These are phyloP conservation scores for Fusarium sp. DNA, from an alignment of 2,329 filamentous ascomycete genomes.

Conservation along the genomic window DNA sequence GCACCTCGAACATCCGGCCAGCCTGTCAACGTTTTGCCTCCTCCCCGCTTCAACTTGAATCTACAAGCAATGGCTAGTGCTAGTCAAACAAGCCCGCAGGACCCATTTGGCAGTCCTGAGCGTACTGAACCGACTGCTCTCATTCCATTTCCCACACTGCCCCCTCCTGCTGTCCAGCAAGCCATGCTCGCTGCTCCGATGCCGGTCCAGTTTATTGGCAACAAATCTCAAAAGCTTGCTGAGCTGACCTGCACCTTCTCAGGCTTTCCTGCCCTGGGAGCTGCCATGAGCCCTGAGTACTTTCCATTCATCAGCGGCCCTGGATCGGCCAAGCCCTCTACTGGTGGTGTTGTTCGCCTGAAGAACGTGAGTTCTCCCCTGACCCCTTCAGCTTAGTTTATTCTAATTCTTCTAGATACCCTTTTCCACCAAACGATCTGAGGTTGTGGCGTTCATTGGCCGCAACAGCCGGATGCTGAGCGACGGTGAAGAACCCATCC, in stretches of 20 bases:
- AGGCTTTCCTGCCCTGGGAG: slow-evolving; percentile 52
- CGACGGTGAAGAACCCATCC: slow-evolving; percentile 67
- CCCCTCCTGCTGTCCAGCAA: slow-evolving; percentile 23
- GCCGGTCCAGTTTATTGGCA: slow-evolving; percentile 29
- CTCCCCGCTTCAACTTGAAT: slow-evolving; percentile 55
- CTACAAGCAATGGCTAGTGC: slow-evolving; percentile 18
- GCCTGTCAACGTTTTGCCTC: slow-evolving; percentile 48
- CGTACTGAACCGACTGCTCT: slow-evolving; percentile 12
- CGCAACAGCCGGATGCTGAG: slow-evolving; percentile 67
- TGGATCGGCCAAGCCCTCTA: slow-evolving; percentile 47
- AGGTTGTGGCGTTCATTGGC: slow-evolving; percentile 70
- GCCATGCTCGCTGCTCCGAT: slow-evolving; percentile 29
- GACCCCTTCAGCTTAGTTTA: background rate
- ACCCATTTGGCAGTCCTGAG: slow-evolving; percentile 36
- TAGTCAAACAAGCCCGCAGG: slow-evolving; percentile 7
- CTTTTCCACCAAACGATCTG: slow-evolving; percentile 64
- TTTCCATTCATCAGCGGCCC: slow-evolving; percentile 63
- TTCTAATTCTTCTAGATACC: slow-evolving; percentile 63
- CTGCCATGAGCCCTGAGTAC: slow-evolving; percentile 54
- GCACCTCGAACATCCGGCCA: slow-evolving; percentile 52
- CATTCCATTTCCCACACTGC: slow-evolving; percentile 21
- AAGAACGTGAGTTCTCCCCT: slow-evolving; percentile 59
- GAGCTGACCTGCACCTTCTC: slow-evolving; percentile 51
- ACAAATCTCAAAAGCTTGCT: slow-evolving; percentile 56
- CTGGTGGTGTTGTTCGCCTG: slow-evolving; percentile 62